Evolutionary conservation across 1,284 basidiomycete species (phyloP), one percentile per base, ranked within the genome.

Genomic region (Laetiporus sulphureus): DNA sequence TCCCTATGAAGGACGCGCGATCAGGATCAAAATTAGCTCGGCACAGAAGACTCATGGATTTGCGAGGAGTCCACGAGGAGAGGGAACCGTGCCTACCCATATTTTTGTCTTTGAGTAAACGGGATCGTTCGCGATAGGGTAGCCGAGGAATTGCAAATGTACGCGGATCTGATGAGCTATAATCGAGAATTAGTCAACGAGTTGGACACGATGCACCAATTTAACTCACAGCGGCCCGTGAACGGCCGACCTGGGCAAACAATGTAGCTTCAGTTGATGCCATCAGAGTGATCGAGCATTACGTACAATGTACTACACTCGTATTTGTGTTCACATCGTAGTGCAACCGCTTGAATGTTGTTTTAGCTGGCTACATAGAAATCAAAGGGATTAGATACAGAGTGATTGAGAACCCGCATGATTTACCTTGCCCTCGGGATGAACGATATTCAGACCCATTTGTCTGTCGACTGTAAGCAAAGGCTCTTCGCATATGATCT

Each of bases 101-200:
- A 95, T 91, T 21, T 72, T 73, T 16, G 69, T 61, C 45, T 85
- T 82, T 11, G 83, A 83, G 60, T 95, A 95, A 0, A 94, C 73
- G 2, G 90, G 85, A 57, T 95, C 92, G 57, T 96, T 95, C 19
- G 91, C 88, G 50, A 99, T 94, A 0, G 96, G 87, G 57, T 91
- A 71, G 1, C 96, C 96, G 36, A 99, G 78, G 59, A 77, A 98
- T 65, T 99, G 96, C 1, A 98, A 75, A 59, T 99, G 96, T 1
- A 99, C 95, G 34, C 95, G 79, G 44, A 96, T 86, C 64, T 97
- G 93, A 63, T 97, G 93, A 1, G 93, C 93, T 89, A 53, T 11
- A 44, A 25, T 38, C 45, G 27, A 24, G 24, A 40, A 31, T 42
- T 27, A 32, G 40, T 23, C 20, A 40, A 24, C 37, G 32, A 3